Conservation (phyloP, 345 rosid genomes). For the Melastoma malabathricum region DNA sequence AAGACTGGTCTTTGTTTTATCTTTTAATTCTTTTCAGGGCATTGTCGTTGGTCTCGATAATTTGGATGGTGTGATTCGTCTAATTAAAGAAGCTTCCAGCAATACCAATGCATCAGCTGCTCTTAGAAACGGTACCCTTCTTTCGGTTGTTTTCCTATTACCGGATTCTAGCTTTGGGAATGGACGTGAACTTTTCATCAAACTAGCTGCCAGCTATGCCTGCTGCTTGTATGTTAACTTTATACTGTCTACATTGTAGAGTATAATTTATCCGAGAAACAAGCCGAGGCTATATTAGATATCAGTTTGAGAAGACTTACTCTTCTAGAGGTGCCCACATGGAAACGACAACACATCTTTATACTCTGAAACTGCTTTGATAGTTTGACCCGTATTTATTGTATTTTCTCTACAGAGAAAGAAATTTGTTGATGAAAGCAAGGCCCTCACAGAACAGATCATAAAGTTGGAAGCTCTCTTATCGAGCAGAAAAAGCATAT, state of each 20-base stretch:
- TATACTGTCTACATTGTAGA: constrained; percentile 21
- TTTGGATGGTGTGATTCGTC: constrained; percentile 51
- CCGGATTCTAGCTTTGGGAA: no score
- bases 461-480: constrained; percentile 54
- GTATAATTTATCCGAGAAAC: constrained; percentile 68
- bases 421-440: constrained; percentile 63
- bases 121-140: constrained; percentile 40
- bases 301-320: constrained; percentile 69
- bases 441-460: constrained; percentile 51
- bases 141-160: background rate
- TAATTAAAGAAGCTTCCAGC: constrained; percentile 51
- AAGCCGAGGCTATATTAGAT: constrained; percentile 83
- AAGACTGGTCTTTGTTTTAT: background rate
- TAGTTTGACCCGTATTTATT: constrained; percentile 1
- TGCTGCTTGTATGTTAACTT: background rate
- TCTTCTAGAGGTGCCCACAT: constrained; percentile 58
- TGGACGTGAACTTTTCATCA: background rate
- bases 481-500: constrained; percentile 57
- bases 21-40: constrained; percentile 31
- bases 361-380: constrained; percentile 2
- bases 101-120: constrained; percentile 56
- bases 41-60: constrained; percentile 77
- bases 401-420: constrained; percentile 40
- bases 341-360: constrained; percentile 4
- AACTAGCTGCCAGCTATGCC: background rate